Percentiles rank a stretch among this genome's conserved stretches.
phyloP scores from a whole-genome alignment of 1,284 basidiomycete species.

The Wallemia ichthyophaga region DNA sequence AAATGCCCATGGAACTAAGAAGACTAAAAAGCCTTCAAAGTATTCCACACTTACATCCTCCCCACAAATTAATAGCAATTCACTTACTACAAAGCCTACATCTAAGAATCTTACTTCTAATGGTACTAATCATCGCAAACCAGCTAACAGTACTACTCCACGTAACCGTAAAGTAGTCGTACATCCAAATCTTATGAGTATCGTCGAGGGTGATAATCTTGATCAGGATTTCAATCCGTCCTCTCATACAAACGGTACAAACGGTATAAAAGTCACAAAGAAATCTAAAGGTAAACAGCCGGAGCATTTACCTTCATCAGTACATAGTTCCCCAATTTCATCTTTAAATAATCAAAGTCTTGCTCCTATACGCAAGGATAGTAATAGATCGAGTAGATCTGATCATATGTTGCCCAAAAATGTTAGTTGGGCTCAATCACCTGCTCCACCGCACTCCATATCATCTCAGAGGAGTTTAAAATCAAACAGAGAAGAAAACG shows the following conservation, averaged over 20 bases:
- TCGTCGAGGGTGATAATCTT: not conserved
- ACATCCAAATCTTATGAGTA: not conserved
- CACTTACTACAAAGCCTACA: not conserved
- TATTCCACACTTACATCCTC: no score
- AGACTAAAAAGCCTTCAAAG: not conserved
- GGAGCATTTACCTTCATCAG: not conserved
- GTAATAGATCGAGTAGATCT: not conserved
- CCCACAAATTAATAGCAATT: not conserved
- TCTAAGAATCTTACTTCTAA: not conserved
- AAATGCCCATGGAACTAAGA: not conserved
- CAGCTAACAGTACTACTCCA: not conserved
- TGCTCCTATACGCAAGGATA: not conserved
- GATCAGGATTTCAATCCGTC: not conserved
- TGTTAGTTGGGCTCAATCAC: not conserved
- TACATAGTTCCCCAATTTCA: not conserved
- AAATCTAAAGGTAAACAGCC: not conserved
- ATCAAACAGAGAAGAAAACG: not conserved
- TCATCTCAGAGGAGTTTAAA: not conserved
- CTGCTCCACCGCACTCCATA: not conserved
- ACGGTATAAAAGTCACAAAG: no score
- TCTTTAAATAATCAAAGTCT: not conserved
- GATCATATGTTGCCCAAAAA: not conserved
- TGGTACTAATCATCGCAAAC: not conserved
- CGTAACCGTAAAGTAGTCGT: not conserved
- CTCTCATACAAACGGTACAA: no score